These are phyloP conservation scores for Hypoxylon fuscum DNA, from an alignment of 495 filamentous ascomycete species.

Conservation along the genomic window DNA sequence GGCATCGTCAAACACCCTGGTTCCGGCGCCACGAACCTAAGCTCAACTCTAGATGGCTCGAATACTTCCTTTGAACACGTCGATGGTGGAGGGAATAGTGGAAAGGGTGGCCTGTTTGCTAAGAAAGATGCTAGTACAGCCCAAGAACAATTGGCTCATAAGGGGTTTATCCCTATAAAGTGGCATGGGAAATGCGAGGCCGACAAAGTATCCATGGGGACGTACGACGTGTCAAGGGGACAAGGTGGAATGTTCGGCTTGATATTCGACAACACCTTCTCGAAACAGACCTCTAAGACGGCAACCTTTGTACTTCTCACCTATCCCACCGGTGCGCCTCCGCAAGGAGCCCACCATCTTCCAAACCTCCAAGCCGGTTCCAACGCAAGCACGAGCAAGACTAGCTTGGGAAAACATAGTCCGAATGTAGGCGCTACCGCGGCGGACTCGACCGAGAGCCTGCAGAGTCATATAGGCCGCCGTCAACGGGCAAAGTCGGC, in stretches of 20 bases:
- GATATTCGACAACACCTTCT: slow-evolving; percentile 98
- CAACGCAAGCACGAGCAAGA: slow-evolving; percentile 57
- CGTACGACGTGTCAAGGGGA: slow-evolving; percentile 74
- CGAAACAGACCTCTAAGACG: slow-evolving; percentile 92
- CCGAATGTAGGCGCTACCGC: slow-evolving; percentile 48
- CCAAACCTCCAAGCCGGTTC: slow-evolving; percentile 60
- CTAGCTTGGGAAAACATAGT: slow-evolving; percentile 56
- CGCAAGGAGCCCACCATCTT: slow-evolving; percentile 78
- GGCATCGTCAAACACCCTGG: slow-evolving; percentile 97
- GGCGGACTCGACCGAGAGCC: slow-evolving; percentile 64
- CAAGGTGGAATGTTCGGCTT: slow-evolving; percentile 94
- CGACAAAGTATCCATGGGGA: slow-evolving; percentile 93
- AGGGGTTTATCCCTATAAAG: slow-evolving; percentile 84
- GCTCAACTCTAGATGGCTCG: slow-evolving; percentile 22
- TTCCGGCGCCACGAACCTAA: slow-evolving; percentile 63
- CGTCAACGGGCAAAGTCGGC: slow-evolving; percentile 44
- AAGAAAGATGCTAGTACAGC: slow-evolving; percentile 68
- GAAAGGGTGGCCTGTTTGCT: slow-evolving; percentile 48
- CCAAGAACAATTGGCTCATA: slow-evolving; percentile 81
- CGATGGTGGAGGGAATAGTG: slow-evolving; percentile 36
- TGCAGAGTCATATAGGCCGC: slow-evolving; percentile 57
- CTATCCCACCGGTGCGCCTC: slow-evolving; percentile 84
- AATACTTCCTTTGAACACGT: slow-evolving; percentile 59
- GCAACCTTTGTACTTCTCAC: slow-evolving; percentile 93
- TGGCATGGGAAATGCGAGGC: slow-evolving; percentile 97